phyloP scores from a whole-genome alignment of 2,329 filamentous ascomycete species.

The Colletotrichum sp. region DNA sequence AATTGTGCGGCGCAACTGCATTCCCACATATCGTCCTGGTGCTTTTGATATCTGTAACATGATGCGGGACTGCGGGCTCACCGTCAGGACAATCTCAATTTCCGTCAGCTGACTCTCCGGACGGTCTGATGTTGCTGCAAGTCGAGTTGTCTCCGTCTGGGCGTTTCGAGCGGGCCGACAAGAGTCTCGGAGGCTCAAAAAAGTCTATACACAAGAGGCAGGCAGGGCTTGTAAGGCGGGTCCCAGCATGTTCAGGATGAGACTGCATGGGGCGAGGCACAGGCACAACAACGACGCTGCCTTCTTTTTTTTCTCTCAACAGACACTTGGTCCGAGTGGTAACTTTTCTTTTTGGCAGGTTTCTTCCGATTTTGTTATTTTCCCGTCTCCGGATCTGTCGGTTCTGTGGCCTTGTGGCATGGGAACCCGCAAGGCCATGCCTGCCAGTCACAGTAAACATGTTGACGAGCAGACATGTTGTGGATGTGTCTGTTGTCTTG shows the following conservation, averaged over 20 bases:
- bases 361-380: neutral
- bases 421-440: neutral
- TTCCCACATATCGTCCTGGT: neutral
- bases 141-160: neutral
- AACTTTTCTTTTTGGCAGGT: neutral
- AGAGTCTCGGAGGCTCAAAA: neutral
- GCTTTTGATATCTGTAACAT: neutral
- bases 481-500: neutral
- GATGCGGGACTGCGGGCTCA: neutral
- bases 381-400: neutral
- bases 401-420: neutral
- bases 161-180: neutral
- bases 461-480: neutral
- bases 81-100: neutral
- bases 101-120: neutral
- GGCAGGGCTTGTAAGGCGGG: neutral
- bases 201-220: neutral
- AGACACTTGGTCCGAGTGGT: neutral
- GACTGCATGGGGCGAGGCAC: neutral
- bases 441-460: neutral
- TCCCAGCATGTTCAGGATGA: neutral
- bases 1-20: neutral
- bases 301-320: neutral
- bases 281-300: neutral
- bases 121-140: conserved; percentile 1